These are phyloP conservation scores for Rhizophagus sp. DNA, from an alignment of 192 early-diverging fungal species.

Conservation along the genomic window DNA sequence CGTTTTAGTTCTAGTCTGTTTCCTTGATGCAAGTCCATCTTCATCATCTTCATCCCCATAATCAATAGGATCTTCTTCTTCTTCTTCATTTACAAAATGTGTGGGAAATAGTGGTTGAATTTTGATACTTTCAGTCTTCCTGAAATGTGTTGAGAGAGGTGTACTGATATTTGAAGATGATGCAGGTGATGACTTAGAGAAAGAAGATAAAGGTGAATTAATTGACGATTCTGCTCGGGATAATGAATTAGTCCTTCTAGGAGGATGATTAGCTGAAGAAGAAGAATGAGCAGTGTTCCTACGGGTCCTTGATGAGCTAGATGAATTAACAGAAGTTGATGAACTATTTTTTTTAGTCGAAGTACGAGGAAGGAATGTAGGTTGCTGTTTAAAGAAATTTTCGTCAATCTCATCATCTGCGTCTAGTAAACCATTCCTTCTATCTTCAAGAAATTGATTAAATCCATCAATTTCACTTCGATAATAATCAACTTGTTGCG, in stretches of 20 bases:
- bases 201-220: conserved; percentile 16
- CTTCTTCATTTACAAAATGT: conserved; percentile 54
- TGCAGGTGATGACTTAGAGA: background rate
- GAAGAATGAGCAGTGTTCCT: background rate
- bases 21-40: conserved; percentile 40
- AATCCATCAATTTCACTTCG: conserved; percentile 59
- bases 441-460: conserved; percentile 55
- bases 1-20: conserved; percentile 31
- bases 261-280: background rate
- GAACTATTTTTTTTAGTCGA: conserved; percentile 14
- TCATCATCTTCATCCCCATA: conserved; percentile 32
- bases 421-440: conserved; percentile 56
- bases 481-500: conserved; percentile 67
- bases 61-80: conserved; percentile 40
- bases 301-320: background rate
- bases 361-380: conserved; percentile 20
- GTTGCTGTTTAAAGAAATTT: conserved; percentile 28
- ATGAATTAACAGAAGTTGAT: background rate
- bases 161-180: conserved; percentile 27
- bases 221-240: background rate
- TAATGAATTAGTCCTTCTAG: conserved; percentile 13
- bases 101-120: conserved; percentile 57
- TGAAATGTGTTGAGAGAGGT: conserved; percentile 34
- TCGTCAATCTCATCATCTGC: conserved; percentile 45
- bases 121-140: conserved; percentile 45